Conservation (phyloP, 164 flowering plant genomes). For the Tinospora cordifolia region DNA sequence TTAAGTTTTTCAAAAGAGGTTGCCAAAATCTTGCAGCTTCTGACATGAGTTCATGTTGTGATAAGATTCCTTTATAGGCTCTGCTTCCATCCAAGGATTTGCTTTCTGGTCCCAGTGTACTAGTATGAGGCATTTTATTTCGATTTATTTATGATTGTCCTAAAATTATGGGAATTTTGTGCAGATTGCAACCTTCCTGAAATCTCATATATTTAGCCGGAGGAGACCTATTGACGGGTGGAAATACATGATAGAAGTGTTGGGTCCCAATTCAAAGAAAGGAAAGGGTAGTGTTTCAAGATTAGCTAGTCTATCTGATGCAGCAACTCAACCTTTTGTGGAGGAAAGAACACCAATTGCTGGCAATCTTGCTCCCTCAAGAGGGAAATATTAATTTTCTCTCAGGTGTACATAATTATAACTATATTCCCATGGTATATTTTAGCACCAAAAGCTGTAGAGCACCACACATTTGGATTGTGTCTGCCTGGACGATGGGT, state of each 20-base stretch:
- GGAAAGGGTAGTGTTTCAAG: constrained; percentile 87
- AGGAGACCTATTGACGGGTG: constrained; percentile 96
- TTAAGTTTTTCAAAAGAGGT: background rate
- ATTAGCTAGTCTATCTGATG: constrained; percentile 63
- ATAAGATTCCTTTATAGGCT: no score
- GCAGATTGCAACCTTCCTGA: constrained; percentile 95
- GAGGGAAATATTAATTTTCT: constrained; percentile 23
- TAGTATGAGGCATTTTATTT: background rate
- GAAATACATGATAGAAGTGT: constrained; percentile 96
- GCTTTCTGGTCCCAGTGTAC: no score
- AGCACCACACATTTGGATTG: no score
- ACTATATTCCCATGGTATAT: background rate
- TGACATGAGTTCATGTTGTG: no score
- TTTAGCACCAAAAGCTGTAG: no score
- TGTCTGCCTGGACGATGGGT: no score
- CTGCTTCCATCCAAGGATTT: no score
- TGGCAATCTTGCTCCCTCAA: constrained; percentile 24
- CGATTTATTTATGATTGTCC: background rate
- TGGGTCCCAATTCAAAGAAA: constrained; percentile 88
- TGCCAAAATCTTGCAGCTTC: background rate
- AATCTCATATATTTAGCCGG: constrained; percentile 92
- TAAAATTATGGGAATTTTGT: background rate
- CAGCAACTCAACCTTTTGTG: constrained; percentile 75
- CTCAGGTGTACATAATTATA: background rate
- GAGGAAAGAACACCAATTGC: constrained; percentile 41